Percentiles rank a stretch among this genome's conserved stretches.
phyloP scores from a whole-genome alignment of 2,329 filamentous ascomycete species.

The Onygena corvina region DNA sequence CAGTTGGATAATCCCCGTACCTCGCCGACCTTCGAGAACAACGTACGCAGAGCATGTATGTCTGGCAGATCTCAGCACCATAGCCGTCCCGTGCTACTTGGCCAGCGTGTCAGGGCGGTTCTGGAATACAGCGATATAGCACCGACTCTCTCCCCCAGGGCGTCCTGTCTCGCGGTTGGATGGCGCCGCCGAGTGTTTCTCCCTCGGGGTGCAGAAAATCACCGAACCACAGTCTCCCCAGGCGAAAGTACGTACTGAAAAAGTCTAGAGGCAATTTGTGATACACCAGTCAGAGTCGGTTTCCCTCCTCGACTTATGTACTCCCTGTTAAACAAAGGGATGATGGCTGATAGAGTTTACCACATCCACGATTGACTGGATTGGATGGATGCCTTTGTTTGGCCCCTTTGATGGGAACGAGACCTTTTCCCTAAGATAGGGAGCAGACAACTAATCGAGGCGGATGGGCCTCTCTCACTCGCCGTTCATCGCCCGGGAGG shows the following conservation, averaged over 20 bases:
- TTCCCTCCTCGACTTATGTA: neutral
- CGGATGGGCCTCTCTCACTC: neutral
- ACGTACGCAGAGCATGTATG: too few relatives aligned
- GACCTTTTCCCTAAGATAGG: neutral
- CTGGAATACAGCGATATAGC: constrained; percentile 1
- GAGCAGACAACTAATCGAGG: neutral
- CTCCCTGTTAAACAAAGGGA: constrained; percentile 7
- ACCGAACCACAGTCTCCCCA: neutral
- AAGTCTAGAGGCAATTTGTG: neutral
- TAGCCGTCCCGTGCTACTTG: neutral
- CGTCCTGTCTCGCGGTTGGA: neutral
- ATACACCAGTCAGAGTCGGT: neutral
- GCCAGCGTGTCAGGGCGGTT: neutral
- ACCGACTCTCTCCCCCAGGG: neutral
- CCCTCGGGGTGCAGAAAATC: neutral
- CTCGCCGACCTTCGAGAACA: neutral
- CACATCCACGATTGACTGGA: neutral
- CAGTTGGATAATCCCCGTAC: neutral
- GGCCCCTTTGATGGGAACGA: neutral
- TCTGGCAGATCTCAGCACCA: neutral
- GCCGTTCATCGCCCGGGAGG: neutral
- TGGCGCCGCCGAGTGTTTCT: neutral
- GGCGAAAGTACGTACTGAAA: too few relatives aligned
- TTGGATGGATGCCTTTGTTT: neutral
- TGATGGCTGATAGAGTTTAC: constrained; percentile 1